Evolutionary conservation across 2,329 filamentous ascomycete genomes (phyloP), one percentile per base, ranked within the genome.

Genomic region (Beauveria bassiana): DNA sequence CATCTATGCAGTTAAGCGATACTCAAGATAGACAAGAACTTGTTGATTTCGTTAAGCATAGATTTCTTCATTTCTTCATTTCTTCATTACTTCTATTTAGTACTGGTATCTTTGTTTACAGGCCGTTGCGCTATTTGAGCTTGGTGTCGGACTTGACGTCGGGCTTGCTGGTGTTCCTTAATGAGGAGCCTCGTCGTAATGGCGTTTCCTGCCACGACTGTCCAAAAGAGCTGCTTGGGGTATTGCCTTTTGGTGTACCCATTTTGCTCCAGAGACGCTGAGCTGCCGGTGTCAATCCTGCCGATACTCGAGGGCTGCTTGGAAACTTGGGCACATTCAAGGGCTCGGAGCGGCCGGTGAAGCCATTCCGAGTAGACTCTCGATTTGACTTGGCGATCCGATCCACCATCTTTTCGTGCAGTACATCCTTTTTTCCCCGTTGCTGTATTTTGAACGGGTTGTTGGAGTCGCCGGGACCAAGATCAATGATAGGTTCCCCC

Each of bases 321-420:
- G 86, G 84, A 64, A 90, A 90, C 66, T 81, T 84, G 9, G 90
- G 88, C n/a, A 86, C 82, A 0, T 86, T 86, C 3, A 83, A 86
- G 62, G 76, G 74, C 38, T 83, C 80, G 14, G 77, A 79, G 66
- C 80, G 88, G 16, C 82, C 86, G 4, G 81, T 85, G 64, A 85
- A 79, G 26, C 85, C 86, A 20, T 81, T 77, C 61, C 80, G 82
- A 8, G 82, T 80, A 5, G 83, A 81, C 28, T 81, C 80, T 55
- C 87, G 84, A 71, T 92, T 93, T 3, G 82, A 88, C 68, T 86
- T 85, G 14, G 89, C 85, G 24, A 90, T 90, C 57, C 85, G 85
- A 64, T 96, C 93, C 2, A 97, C 92, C 82, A 97, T 91, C 42
- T 87, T 85, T 68, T 93, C 86, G 72, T 96, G 92, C 31, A 98